phyloP scores from a whole-genome alignment of 129 eudicot species.

The Flaveria trinervia region DNA sequence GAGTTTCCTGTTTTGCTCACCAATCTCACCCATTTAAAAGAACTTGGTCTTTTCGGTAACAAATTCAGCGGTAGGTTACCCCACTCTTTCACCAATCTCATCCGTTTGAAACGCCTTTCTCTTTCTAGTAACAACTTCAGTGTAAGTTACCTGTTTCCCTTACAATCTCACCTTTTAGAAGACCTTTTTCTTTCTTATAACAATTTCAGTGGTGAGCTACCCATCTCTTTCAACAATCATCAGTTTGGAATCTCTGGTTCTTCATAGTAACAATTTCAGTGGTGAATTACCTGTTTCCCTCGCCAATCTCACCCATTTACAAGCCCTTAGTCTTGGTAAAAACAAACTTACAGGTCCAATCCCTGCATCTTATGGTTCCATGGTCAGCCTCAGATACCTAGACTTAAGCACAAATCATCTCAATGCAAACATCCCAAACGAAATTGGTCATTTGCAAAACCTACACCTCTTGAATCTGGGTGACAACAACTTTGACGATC shows the following conservation, averaged over 20 bases:
- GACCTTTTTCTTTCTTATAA: background rate
- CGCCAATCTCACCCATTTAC: background rate
- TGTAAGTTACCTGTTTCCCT: background rate
- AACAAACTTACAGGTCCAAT: conserved; percentile 9
- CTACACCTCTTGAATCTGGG: background rate
- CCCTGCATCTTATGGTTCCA: background rate
- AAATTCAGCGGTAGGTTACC: background rate
- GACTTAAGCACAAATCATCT: conserved; percentile 11
- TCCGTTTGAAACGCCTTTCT: background rate
- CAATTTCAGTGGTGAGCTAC: background rate
- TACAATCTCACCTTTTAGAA: background rate
- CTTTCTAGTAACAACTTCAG: background rate
- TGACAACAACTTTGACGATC: background rate
- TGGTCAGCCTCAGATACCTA: background rate
- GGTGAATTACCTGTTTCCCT: background rate
- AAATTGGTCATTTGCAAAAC: background rate
- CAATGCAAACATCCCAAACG: conserved; percentile 7
- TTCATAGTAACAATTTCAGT: background rate
- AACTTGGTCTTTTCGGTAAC: background rate
- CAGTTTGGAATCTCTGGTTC: background rate
- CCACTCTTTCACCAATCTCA: background rate
- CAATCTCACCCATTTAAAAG: background rate
- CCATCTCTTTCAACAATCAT: background rate
- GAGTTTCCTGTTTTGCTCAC: background rate
- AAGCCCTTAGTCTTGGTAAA: background rate